phyloP scores from a whole-genome alignment of 1,139 yeast species.

The Magnusiomyces magnusii region DNA sequence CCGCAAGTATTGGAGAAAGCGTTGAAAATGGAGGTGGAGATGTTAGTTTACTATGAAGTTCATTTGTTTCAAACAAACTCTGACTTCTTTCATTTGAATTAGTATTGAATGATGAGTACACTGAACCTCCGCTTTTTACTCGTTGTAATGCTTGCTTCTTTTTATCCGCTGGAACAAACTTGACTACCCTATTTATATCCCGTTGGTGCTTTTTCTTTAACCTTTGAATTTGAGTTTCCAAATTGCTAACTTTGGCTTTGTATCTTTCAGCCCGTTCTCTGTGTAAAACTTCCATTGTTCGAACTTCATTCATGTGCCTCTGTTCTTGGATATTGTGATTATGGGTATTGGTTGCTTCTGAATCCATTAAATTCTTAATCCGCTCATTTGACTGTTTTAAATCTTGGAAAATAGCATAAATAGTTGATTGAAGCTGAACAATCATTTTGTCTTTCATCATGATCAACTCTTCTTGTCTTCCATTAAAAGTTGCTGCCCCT shows the following conservation, averaged over 20 bases:
- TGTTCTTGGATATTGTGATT: neutral
- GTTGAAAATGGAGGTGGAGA: conserved; percentile 1
- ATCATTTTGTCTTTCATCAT: conserved; percentile 5
- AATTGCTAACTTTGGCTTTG: neutral
- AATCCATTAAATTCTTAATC: neutral
- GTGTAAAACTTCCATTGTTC: conserved; percentile 4
- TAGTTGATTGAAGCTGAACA: conserved; percentile 1
- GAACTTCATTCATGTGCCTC: neutral
- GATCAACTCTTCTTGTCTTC: neutral
- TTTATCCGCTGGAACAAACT: neutral
- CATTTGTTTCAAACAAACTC: neutral
- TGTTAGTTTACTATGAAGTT: neutral
- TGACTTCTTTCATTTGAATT: neutral
- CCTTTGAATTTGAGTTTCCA: neutral
- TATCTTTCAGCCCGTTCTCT: conserved; percentile 3
- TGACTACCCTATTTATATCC: neutral
- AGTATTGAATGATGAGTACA: neutral
- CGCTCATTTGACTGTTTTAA: neutral
- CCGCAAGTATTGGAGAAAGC: neutral
- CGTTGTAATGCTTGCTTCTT: neutral
- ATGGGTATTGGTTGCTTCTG: neutral
- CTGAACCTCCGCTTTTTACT: neutral
- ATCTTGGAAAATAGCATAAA: conserved; percentile 4
- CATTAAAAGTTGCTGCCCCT: neutral
- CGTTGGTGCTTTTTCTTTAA: neutral